Base-by-base conservation (phyloP, 1,139 yeast genomes). In the Zhuliangozyma blackwelliae region DNA sequence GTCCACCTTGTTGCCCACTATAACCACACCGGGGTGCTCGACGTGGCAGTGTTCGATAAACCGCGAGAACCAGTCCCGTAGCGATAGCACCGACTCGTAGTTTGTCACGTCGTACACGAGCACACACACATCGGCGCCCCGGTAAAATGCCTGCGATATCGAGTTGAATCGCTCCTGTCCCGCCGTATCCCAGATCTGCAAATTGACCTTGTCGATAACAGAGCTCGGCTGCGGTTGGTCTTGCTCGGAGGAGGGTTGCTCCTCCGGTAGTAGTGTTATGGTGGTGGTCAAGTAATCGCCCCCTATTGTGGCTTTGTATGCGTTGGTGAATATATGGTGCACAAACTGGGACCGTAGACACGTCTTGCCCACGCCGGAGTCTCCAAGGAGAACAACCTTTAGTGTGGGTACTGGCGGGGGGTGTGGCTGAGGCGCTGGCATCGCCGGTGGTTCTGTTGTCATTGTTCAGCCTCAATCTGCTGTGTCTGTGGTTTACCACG, bases 121-220 rank as follows among this genome's bases (percentile, higher is more conserved):
- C 3, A 78, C 65, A 12, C 75, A 80, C 10, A 77, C 75, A 48
- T 78, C 83, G 0, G 82, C 68, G 7, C 84, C 84, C 28, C 84
- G 55, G 51, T 77, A 78, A 48, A 77, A 78, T 4, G 82, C 77
- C 48, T 71, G 74, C 5, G 78, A 70, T 27, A 78, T 71, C 29
- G 81, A 73, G 48, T 77, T 76, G 60, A 77, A 78, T 36, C 84
- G 56, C 50, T 78, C 84, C 52, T 78, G 84, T 3, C 84, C 84
- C 0, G 84, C 84, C 5, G 84, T 78, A 48, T 78, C 84, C 84
- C 84, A 78, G 3, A 78, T 67, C 51, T 78, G 83, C 29, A 78
- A 56, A 39, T 65, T 62, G 16, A 73, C 72, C 25, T 27, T 19
- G 2, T 29, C 25, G 23, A n/a, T 23, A 22, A 12, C n/a, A n/a